These are phyloP conservation scores for Kwoniella pini DNA, from an alignment of 768 basidiomycete species.

Conservation along the genomic window DNA sequence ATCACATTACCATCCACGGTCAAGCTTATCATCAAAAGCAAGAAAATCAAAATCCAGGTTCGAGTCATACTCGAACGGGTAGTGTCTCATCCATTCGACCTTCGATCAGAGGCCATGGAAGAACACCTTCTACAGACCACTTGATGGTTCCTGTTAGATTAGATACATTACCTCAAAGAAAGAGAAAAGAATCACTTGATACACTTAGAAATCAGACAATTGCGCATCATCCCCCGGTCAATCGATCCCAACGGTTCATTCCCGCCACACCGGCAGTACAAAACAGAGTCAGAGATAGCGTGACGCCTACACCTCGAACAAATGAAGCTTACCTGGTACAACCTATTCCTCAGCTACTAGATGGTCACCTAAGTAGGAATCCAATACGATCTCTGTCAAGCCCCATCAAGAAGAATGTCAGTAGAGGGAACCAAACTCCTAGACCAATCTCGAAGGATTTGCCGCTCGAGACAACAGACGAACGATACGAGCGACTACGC, in stretches of 20 bases:
- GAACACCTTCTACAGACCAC: constrained; percentile 14
- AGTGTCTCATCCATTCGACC: constrained; percentile 3
- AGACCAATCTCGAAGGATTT: not conserved
- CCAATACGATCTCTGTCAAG: not conserved
- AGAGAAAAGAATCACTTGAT: constrained; percentile 15
- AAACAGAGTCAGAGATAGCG: not conserved
- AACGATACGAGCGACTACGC: constrained; percentile 10
- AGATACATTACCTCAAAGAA: constrained; percentile 10
- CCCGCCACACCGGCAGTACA: not conserved
- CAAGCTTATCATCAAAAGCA: not conserved
- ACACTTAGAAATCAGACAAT: constrained; percentile 1
- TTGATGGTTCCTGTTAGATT: constrained; percentile 14
- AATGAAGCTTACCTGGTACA: not conserved
- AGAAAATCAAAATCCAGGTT: constrained; percentile 5
- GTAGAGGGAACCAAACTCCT: not conserved
- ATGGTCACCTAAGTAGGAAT: not conserved
- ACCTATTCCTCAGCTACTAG: too few species aligned
- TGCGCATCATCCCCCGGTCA: not conserved
- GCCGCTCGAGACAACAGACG: constrained; percentile 3
- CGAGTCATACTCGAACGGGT: constrained; percentile 4
- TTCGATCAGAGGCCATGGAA: not conserved
- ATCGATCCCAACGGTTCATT: not conserved
- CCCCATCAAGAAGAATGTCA: not conserved
- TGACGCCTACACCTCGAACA: not conserved
- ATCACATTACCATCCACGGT: too few species aligned